Evolutionary conservation across 139 green algal genomes (phyloP).

Genomic region (Chlamydomonas asymmetrica): DNA sequence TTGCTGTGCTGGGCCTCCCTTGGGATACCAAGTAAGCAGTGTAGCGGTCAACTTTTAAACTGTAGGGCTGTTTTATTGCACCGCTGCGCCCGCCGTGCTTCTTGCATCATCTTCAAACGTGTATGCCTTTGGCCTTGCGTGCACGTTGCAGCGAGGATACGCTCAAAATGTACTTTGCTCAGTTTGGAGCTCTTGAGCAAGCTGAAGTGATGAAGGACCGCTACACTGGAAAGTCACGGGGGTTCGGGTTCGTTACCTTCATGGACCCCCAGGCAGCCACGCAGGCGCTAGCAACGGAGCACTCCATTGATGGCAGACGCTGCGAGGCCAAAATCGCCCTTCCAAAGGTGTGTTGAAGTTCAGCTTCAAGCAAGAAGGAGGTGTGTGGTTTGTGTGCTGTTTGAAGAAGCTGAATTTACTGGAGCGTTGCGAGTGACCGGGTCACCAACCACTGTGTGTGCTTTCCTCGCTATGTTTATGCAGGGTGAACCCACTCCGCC

Average conservation of each 20-base stretch:
- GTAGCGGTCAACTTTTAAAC: too few relatives aligned
- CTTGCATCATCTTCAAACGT: too few relatives aligned
- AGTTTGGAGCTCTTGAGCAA: conserved; percentile 70
- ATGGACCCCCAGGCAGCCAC: conserved; percentile 42
- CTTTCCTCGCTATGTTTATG: background rate
- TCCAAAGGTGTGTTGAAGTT: conserved; percentile 65
- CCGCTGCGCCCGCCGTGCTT: too few relatives aligned
- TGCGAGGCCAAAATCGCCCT: conserved; percentile 81
- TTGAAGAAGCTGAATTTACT: too few relatives aligned
- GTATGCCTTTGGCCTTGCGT: too few relatives aligned
- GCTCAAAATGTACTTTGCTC: conserved; percentile 72
- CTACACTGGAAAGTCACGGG: conserved; percentile 50
- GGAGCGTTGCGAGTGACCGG: too few relatives aligned
- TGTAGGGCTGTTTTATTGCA: too few relatives aligned
- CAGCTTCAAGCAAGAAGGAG: too few relatives aligned
- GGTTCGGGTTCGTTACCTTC: conserved; percentile 76
- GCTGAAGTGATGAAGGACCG: conserved; percentile 82
- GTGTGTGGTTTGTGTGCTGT: too few relatives aligned
- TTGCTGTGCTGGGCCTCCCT: conserved; percentile 72
- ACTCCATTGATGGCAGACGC: conserved; percentile 73
- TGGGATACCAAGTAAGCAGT: conserved; percentile 72
- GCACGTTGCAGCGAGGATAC: conserved; percentile 66
- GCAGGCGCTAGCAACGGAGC: conserved; percentile 47
- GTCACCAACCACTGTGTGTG: too few relatives aligned
- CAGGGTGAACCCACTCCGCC: conserved; percentile 44